A percentile compares a stretch with the other conserved stretches of the same genome.
phyloP scores from a whole-genome alignment of 345 rosid species.

The Citrus unshiu region DNA sequence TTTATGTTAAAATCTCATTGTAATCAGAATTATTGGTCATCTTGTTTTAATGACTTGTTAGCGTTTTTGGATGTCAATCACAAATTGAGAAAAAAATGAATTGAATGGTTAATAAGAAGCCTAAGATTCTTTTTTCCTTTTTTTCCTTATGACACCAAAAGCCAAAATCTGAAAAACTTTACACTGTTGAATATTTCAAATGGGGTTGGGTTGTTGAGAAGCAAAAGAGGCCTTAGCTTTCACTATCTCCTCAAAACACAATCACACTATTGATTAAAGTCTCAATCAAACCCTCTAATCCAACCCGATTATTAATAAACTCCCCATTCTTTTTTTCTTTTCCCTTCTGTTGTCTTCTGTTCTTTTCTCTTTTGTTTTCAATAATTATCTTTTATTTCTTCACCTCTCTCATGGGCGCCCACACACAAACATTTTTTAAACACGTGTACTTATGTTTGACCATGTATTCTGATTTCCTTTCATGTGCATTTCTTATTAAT shows the following conservation, averaged over 20 bases:
- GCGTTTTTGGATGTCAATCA: background rate
- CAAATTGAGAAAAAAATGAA: background rate
- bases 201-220: slow-evolving; percentile 74
- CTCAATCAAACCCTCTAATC: slow-evolving; percentile 28
- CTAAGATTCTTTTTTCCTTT: slow-evolving; percentile 27
- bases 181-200: slow-evolving; percentile 29
- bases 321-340: background rate
- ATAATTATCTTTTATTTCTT: background rate
- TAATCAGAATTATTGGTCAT: slow-evolving; percentile 22
- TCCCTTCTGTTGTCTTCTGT: background rate
- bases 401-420: background rate
- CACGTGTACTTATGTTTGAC: too few relatives aligned
- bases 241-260: slow-evolving; percentile 28
- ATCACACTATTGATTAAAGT: slow-evolving; percentile 20
- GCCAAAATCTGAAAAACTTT: slow-evolving; percentile 19
- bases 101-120: slow-evolving; percentile 21
- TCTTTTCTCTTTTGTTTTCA: background rate
- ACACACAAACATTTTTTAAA: too few relatives aligned
- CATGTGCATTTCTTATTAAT: too few relatives aligned
- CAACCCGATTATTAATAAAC: slow-evolving; percentile 7
- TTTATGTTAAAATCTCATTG: slow-evolving; percentile 17
- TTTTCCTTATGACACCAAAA: slow-evolving; percentile 12
- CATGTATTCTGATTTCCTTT: too few relatives aligned
- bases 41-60: slow-evolving; percentile 10
- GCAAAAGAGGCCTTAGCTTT: slow-evolving; percentile 43